phyloP scores from a whole-genome alignment of 257 asterid species.

The Jaltomata sinuosa region DNA sequence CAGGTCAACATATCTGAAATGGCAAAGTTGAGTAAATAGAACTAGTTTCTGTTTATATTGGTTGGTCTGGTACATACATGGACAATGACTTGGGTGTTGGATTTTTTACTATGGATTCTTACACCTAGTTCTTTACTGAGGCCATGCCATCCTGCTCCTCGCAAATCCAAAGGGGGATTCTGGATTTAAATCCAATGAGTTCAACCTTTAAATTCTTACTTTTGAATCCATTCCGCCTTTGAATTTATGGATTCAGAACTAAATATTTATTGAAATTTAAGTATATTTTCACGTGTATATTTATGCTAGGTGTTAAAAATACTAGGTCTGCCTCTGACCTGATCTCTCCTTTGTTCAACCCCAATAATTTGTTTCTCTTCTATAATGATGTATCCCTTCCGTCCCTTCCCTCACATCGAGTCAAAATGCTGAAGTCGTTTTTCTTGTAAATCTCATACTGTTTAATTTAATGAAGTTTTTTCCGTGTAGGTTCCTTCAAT shows the following conservation, averaged over 20 bases:
- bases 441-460: neutral
- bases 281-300: neutral
- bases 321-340: neutral
- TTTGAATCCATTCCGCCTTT: neutral
- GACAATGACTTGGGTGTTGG: neutral
- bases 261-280: neutral
- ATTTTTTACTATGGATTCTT: neutral
- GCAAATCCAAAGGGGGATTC: neutral
- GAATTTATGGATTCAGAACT: neutral
- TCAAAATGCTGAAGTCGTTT: neutral
- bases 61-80: neutral
- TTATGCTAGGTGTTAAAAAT: neutral
- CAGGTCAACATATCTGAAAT: neutral
- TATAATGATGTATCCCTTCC: neutral
- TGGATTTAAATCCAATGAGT: neutral
- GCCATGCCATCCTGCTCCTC: neutral
- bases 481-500: slow-evolving; percentile 66
- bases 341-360: neutral
- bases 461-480: neutral
- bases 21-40: neutral
- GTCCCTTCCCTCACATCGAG: neutral
- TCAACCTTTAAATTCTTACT: neutral
- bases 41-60: neutral
- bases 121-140: neutral
- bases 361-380: neutral